Percentiles rank a stretch among this genome's conserved stretches.
These are phyloP conservation scores for Nannizziopsis arthrosporioides DNA, from an alignment of 2,329 filamentous ascomycete genomes.

Conservation along the genomic window DNA sequence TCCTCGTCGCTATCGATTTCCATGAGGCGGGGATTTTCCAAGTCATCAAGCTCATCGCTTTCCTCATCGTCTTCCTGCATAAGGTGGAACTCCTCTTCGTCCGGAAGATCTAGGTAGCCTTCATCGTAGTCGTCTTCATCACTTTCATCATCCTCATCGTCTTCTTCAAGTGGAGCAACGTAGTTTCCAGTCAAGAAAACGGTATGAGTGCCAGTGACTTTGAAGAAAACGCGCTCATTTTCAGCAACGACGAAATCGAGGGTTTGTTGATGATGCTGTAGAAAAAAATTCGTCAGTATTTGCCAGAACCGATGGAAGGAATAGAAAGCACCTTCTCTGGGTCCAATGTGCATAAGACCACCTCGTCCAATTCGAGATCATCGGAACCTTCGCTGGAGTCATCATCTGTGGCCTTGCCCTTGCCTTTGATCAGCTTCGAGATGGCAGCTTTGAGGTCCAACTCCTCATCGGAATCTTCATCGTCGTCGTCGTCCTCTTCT, in stretches of 20 bases:
- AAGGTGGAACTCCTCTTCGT: constrained; percentile 61
- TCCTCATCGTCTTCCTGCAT: constrained; percentile 45
- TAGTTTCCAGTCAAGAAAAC: constrained; percentile 96
- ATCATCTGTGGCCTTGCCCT: constrained; percentile 60
- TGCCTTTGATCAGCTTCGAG: constrained; percentile 50
- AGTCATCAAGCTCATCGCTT: constrained; percentile 64
- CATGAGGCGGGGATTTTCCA: constrained; percentile 68
- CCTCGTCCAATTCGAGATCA: constrained; percentile 65
- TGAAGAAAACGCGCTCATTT: constrained; percentile 83
- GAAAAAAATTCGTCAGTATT: constrained; percentile 5
- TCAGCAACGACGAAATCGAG: constrained; percentile 86
- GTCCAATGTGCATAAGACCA: constrained; percentile 91
- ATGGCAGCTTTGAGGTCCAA: constrained; percentile 38
- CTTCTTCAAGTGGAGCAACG: constrained; percentile 50
- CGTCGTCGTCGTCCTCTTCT: constrained; percentile 56
- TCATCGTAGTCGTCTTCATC: constrained; percentile 53
- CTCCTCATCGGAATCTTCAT: constrained; percentile 54
- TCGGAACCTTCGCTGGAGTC: constrained; percentile 47
- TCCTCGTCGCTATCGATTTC: constrained; percentile 75
- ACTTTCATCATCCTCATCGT: constrained; percentile 48
- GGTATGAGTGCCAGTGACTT: constrained; percentile 77
- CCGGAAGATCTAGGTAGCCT: constrained; percentile 30
- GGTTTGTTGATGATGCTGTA: constrained; percentile 83
- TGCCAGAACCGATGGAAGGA: constrained; percentile 2
- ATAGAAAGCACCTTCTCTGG: constrained; percentile 62